These are phyloP conservation scores for Tuber brumale DNA, from an alignment of 495 filamentous ascomycete species.

Conservation along the genomic window DNA sequence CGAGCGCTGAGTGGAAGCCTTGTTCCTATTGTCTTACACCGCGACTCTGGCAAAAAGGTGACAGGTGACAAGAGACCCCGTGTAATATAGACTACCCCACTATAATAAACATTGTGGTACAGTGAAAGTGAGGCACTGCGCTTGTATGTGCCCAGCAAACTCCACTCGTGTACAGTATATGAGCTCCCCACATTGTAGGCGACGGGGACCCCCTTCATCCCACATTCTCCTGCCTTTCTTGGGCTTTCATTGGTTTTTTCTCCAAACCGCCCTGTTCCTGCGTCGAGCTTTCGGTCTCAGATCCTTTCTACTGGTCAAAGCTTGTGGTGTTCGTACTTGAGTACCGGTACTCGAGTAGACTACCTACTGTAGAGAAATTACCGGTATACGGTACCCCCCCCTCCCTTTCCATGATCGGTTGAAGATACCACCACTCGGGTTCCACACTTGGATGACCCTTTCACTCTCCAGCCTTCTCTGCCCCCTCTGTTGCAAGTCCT, in stretches of 20 bases:
- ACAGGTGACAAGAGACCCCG: neutral
- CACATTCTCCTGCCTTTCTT: neutral
- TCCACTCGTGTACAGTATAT: neutral
- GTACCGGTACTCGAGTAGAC: too few species aligned
- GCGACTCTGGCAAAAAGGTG: neutral
- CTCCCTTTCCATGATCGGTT: neutral
- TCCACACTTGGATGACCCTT: neutral
- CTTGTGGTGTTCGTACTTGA: neutral
- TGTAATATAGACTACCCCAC: neutral
- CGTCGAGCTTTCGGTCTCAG: neutral
- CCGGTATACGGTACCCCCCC: neutral
- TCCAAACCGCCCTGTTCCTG: neutral
- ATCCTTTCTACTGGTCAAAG: neutral
- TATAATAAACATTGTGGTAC: neutral
- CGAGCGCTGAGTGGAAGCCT: neutral
- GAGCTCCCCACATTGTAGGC: neutral
- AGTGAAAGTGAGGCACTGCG: neutral
- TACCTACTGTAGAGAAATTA: neutral
- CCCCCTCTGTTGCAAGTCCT: constrained; percentile 2
- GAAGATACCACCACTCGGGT: neutral
- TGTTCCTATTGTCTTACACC: neutral
- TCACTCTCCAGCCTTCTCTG: neutral
- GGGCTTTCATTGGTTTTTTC: neutral
- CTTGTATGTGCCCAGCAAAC: neutral
- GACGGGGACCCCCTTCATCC: neutral